Base-by-base conservation (phyloP, 805 yeast genomes). In the Spencermartinsiella europaea region DNA sequence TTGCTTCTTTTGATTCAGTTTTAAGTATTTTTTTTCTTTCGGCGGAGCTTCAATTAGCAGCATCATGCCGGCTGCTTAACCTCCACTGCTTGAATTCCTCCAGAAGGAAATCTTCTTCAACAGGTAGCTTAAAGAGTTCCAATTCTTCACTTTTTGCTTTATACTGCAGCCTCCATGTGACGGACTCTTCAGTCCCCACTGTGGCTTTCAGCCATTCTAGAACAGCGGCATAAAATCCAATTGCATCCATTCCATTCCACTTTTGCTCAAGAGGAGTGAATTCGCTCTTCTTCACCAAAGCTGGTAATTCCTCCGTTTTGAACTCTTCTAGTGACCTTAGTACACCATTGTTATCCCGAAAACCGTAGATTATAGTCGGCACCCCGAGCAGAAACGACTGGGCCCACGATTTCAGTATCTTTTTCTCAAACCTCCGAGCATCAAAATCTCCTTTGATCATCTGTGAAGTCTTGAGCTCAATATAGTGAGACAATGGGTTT, bases 311-410 rank as follows among this genome's bases (percentile, higher is more conserved):
- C 33, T 83, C 89, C 0, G 95, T 83, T 43, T 76, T 70, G 62
- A 69, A 89, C 48, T 84, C 80, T 65, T 93, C 98, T 1, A 86
- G 79, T 2, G 82, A 66, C 51, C 75, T 70, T 46, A 91, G 67
- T n/a, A 75, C 63, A 37, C 83, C 72, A 28, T 78, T 66, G 15
- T 84, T 84, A 61, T 88, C 95, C 55, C 96, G 75, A 65, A 85
- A 93, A 0, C 97, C 99, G 60, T 86, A 86, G 3, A 85, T 75
- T 3, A 91, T 74, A 48, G 77, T 76, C n/a, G 84, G 81, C 17
- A 93, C 76, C 3, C 99, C 99, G 38, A 87, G 72, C 19, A 93
- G 69, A 63, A 89, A 93, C 52, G 95, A 84, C 68, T 89, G 98
- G 2, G 95, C 87, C 99, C 99, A 93, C 0, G 95, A 75, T 50